Base-by-base conservation (phyloP, 1,284 basidiomycete genomes). In the Chiua sp. region DNA sequence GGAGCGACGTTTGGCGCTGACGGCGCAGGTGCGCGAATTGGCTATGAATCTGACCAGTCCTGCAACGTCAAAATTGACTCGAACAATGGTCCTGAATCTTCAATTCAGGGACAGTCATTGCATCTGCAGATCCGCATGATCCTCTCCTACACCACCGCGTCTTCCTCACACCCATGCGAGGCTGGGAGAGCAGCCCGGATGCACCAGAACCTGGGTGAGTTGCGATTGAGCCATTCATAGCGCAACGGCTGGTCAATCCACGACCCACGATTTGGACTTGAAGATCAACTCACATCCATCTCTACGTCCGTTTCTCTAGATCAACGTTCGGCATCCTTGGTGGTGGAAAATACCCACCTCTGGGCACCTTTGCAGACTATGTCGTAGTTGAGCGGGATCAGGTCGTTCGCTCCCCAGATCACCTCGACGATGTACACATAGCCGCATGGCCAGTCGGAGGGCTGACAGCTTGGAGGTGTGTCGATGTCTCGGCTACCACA, bases 281-380 rank as follows among this genome's bases (percentile, higher is more conserved):
- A 44, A 44, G 42, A 42, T 20, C 20, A 20, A 42, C 39, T 42
- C 18, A 42, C 39, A 1, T 20, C 16, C 30, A 10, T 35, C 59
- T 68, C 47, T 56, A n/a, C n/a, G n/a, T 39, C 54, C 16, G 7
- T 51, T 30, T 30, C n/a, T 47, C 54, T 32, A 68, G 56, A 39
- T 56, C 64, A 56, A 87, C 82, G 28, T 86, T 90, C 59, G 80
- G 81, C 13, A 81, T 89, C 50, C 67, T 92, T 20, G 91, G 91
- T 1, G 87, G 88, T 1, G 79, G 77, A 1, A 73, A 68, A 7
- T 74, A 74, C 32, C 84, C 84, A 0, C 73, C 79, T 18, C 70
- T 88, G 13, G 94, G 94, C 0, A 92, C 90, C 0, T 94, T 94
- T 69, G 75, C 88, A 4, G 87, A 94, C 62, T 92, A 93, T 70